Evolutionary conservation across 352 stramenopile genomes (phyloP).

Genomic region (Pseudoperonospora humuli): DNA sequence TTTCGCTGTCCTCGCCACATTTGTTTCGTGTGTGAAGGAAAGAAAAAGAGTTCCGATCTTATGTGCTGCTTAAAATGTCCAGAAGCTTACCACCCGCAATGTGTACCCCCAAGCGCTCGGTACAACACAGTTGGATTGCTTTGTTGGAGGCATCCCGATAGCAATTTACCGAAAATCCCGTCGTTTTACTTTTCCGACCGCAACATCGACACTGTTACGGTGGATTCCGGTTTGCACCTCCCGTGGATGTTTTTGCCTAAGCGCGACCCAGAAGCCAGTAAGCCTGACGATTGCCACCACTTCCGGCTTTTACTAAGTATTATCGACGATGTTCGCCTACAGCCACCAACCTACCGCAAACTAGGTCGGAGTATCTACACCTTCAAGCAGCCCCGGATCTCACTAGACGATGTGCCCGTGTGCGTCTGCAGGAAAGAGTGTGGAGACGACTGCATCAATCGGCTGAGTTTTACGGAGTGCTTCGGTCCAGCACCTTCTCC

Average conservation of each 20-base stretch:
- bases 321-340: conserved; percentile 67
- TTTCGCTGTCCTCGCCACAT: conserved; percentile 87
- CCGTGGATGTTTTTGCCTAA: conserved; percentile 78
- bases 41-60: conserved; percentile 64
- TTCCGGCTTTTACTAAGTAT: conserved; percentile 64
- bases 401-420: conserved; percentile 66
- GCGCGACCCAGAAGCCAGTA: conserved; percentile 36
- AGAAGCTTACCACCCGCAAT: conserved; percentile 88
- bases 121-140: conserved; percentile 90
- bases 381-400: conserved; percentile 74
- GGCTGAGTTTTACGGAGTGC: conserved; percentile 89
- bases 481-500: conserved; percentile 60
- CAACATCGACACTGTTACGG: conserved; percentile 57
- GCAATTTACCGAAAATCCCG: conserved; percentile 73
- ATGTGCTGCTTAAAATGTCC: conserved; percentile 90
- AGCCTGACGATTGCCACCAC: conserved; percentile 57
- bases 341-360: conserved; percentile 70
- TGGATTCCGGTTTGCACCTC: conserved; percentile 70
- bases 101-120: conserved; percentile 83
- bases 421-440: conserved; percentile 76
- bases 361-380: conserved; percentile 77
- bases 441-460: conserved; percentile 92
- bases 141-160: conserved; percentile 83
- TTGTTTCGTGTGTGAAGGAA: conserved; percentile 73
- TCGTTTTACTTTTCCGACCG: conserved; percentile 57